Evolutionary conservation across 306 rosid genomes (phyloP).

Genomic region (Cucurbita ficifolia): DNA sequence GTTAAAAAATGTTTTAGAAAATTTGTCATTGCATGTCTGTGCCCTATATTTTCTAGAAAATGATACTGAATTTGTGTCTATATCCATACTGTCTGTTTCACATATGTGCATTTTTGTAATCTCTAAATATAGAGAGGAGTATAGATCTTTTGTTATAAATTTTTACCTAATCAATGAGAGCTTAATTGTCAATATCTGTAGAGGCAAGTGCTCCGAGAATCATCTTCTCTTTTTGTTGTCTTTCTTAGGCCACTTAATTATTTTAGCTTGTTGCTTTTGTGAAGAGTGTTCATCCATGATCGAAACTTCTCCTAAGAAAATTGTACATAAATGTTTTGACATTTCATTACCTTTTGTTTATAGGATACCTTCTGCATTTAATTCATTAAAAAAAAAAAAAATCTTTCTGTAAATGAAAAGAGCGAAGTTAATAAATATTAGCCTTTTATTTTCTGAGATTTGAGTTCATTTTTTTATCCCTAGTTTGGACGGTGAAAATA

Average conservation of each 20-base stretch:
- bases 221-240: not conserved
- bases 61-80: not conserved
- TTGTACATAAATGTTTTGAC: not conserved
- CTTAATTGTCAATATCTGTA: not conserved
- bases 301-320: not conserved
- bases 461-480: not conserved
- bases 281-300: not conserved
- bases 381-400: too few relatives aligned
- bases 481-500: not conserved
- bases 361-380: not conserved
- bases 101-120: not conserved
- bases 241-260: not conserved
- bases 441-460: not conserved
- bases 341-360: not conserved
- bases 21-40: not conserved
- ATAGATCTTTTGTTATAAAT: too few relatives aligned
- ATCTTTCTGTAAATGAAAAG: not conserved
- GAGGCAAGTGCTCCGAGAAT: not conserved
- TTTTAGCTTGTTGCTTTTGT: not conserved
- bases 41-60: not conserved
- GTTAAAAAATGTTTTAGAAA: too few relatives aligned
- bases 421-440: not conserved
- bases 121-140: not conserved
- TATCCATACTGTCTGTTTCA: too few relatives aligned
- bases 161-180: too few relatives aligned